Percentiles rank a stretch among this genome's conserved stretches.
Evolutionary conservation across 345 rosid genomes (phyloP).

Genomic region (Hevea brasiliensis): DNA sequence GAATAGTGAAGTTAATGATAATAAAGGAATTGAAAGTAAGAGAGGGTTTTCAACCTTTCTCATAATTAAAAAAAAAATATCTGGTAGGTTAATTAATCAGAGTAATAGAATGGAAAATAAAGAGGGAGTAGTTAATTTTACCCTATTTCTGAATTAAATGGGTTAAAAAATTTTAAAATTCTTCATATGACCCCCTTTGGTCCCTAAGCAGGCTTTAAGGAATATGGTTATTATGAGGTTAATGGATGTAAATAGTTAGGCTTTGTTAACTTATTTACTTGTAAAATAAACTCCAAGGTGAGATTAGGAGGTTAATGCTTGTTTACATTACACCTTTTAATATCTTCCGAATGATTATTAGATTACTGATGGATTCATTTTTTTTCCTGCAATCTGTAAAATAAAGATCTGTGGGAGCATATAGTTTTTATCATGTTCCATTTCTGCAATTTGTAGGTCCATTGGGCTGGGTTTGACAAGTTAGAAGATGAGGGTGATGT

Average conservation of each 20-base stretch:
- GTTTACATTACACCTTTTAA: neutral
- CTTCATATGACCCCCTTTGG: neutral
- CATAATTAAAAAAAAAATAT: too few relatives aligned
- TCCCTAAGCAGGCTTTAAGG: neutral
- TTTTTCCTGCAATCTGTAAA: neutral
- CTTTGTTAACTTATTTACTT: too few relatives aligned
- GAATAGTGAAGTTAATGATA: too few relatives aligned
- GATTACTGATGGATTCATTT: neutral
- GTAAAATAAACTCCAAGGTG: neutral
- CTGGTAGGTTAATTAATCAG: too few relatives aligned
- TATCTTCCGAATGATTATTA: neutral
- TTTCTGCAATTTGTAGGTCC: constrained; percentile 49
- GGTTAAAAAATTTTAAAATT: too few relatives aligned
- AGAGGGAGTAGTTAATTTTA: too few relatives aligned
- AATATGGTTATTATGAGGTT: neutral
- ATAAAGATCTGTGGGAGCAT: neutral
- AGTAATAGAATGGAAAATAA: too few relatives aligned
- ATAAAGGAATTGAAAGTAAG: neutral
- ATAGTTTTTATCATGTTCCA: constrained; percentile 10
- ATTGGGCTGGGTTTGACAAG: constrained; percentile 96
- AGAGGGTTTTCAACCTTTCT: neutral
- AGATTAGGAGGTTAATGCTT: neutral
- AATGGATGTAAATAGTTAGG: too few relatives aligned
- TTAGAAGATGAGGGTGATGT: constrained; percentile 54
- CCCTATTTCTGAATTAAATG: too few relatives aligned